phyloP scores from a whole-genome alignment of 2,329 filamentous ascomycete species.

The Pyrenochaeta sp. region DNA sequence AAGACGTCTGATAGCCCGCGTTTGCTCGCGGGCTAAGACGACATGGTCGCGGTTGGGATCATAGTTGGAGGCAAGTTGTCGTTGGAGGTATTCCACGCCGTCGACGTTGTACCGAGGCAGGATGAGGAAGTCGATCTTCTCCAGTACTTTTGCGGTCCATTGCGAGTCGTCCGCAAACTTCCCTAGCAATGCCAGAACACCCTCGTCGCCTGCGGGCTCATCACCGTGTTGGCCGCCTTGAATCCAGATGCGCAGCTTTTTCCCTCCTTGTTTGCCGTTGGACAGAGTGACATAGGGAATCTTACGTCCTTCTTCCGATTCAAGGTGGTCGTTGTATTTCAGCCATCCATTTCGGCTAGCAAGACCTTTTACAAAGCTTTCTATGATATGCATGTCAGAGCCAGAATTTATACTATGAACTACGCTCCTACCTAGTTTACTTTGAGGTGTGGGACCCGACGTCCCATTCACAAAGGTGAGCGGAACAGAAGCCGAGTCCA shows the following conservation, averaged over 20 bases:
- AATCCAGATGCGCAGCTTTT: conserved; percentile 35
- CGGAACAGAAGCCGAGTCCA: conserved; percentile 17
- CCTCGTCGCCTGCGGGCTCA: conserved; percentile 40
- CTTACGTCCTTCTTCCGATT: conserved; percentile 31
- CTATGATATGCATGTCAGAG: conserved; percentile 3
- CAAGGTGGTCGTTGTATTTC: conserved; percentile 19
- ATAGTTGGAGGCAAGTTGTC: conserved; percentile 27
- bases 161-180: conserved; percentile 33
- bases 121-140: conserved; percentile 31
- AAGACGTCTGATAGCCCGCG: conserved; percentile 28
- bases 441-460: conserved; percentile 23
- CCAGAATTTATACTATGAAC: background rate
- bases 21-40: conserved; percentile 34
- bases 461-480: conserved; percentile 22
- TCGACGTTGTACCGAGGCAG: conserved; percentile 40
- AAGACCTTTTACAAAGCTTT: conserved; percentile 5
- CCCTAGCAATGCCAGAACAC: conserved; percentile 35
- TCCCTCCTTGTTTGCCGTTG: conserved; percentile 13
- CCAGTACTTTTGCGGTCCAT: conserved; percentile 28
- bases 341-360: conserved; percentile 27
- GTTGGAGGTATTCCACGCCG: conserved; percentile 33
- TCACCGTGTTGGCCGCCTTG: conserved; percentile 40
- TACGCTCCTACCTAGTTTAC: conserved; percentile 9
- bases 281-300: conserved; percentile 30
- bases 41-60: conserved; percentile 39